Base-by-base conservation (phyloP, 306 rosid species). In the Amphicarpaea edgeworthii region DNA sequence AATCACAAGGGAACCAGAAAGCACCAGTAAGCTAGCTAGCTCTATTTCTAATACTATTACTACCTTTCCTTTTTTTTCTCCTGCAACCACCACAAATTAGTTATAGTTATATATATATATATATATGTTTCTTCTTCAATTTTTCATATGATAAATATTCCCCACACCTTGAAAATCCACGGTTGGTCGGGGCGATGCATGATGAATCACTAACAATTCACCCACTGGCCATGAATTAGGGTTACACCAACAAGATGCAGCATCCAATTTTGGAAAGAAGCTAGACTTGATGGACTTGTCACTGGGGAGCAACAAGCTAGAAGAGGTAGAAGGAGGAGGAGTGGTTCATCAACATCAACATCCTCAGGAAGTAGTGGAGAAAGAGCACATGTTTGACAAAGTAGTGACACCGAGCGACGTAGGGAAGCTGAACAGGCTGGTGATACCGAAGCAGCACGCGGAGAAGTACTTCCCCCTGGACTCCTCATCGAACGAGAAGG, bases 401-500 rank as follows among this genome's bases (percentile, higher is more conserved):
- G 96, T 93, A 8, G 98, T 89, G 47, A 93, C 98, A 0, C 98
- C 98, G 3, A 90, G 96, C 32, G 98, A 93, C 41, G 98, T 93
- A 0, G 98, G 98, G 24, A 93, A 93, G 74, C 91, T 93, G 59
- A 93, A 93, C 83, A 66, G 98, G 12, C 85, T 93, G 0, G 98
- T 93, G 49, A 90, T 93, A 10, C 98, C 98, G 0, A 93, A 93
- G 70, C 96, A 88, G 26, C 86, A 90, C 15, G 98, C 98, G 0
- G 96, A 90, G 88, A 86, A 81, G 83, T 89, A 79, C 86, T 93
- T 93, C 72, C 98, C 98, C 0, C 79, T 90, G 0, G 93, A 88
- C 49, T 82, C 97, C 0, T 77, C 98, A 8, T 58, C 88, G 3
- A 91, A 88, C 78, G 96, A 92, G 76, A 94, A 90, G 41, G 98